Evolutionary conservation across 2,329 filamentous ascomycete genomes (phyloP), one percentile per base, ranked within the genome.

Genomic region (Trichoderma guizhouense): DNA sequence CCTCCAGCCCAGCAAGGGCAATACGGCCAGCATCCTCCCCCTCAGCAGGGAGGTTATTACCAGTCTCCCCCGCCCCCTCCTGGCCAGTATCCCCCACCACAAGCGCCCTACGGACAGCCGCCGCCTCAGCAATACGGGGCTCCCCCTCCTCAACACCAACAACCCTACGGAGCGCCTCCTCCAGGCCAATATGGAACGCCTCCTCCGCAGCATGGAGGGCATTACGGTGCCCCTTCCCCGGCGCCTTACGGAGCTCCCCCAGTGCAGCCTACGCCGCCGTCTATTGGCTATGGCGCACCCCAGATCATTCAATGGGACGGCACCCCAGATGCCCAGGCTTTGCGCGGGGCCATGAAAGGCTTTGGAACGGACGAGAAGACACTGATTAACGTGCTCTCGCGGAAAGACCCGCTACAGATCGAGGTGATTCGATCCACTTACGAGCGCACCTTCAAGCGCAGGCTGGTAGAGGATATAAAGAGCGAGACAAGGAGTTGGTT

Each of bases 301-400:
- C 92, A 93, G 77, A 84, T 88, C 60, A 92, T 93, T 57, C 86
- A 88, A 34, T 91, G 87, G 85, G 90, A 97, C 74, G 91, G 89
- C 62, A 86, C 84, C 3, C 83, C 85, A 14, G 90, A 96, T 76
- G 92, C 93, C 0, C 88, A 94, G 71, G 88, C 86, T 5, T 84
- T 97, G 26, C 89, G 93, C 68, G 88, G 88, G 76, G 93, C 95
- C 2, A 97, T 98, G 94, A 97, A 97, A 81, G 94, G 94, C 0
- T 93, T 97, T 74, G 95, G 95, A 39, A 98, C 95, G 0, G 90
- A 98, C 77, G 95, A 98, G 80, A 91, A 90, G 77, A 81, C 87
- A 0, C 84, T 98, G 18, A 95, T 97, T 74, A 84, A 85, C 2
- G 84, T 91, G 3, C 84, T 98, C 9, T 84, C 91, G 3, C 88